Evolutionary conservation across 257 asterid species (phyloP).

Genomic region (Scutellaria galericulata): DNA sequence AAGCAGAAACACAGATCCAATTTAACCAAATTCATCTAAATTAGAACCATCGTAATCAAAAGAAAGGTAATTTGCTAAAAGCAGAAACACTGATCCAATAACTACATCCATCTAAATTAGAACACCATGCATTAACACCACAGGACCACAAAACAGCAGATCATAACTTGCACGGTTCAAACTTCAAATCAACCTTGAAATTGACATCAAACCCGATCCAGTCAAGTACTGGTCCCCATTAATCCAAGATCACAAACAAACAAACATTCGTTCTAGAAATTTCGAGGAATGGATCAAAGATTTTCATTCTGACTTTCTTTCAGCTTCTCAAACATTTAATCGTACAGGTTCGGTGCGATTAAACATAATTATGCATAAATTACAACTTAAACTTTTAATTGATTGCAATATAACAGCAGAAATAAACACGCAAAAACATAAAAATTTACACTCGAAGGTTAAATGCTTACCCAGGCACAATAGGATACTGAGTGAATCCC

Average conservation of each 20-base stretch:
- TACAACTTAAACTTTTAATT: too few species aligned
- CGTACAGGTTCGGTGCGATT: not conserved
- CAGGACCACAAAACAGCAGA: not conserved
- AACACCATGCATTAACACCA: too few species aligned
- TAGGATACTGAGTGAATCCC: slow-evolving; percentile 50
- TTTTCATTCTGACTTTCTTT: not conserved
- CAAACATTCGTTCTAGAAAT: not conserved
- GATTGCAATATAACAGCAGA: not conserved
- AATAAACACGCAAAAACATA: not conserved
- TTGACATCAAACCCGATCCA: not conserved
- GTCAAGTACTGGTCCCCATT: not conserved
- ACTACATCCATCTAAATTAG: too few species aligned
- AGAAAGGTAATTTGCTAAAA: not conserved
- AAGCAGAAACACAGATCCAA: not conserved
- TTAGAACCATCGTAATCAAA: too few species aligned
- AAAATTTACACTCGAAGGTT: not conserved
- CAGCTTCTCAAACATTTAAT: not conserved
- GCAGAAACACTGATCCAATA: not conserved
- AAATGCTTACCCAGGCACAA: slow-evolving; percentile 55
- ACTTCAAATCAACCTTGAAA: not conserved
- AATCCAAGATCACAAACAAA: slow-evolving; percentile 14
- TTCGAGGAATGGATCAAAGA: not conserved
- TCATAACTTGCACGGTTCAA: not conserved
- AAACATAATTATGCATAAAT: not conserved
- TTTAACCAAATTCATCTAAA: too few species aligned